Evolutionary conservation across 495 filamentous ascomycete species (phyloP).

Genomic region (Talaromyces wortmannii): DNA sequence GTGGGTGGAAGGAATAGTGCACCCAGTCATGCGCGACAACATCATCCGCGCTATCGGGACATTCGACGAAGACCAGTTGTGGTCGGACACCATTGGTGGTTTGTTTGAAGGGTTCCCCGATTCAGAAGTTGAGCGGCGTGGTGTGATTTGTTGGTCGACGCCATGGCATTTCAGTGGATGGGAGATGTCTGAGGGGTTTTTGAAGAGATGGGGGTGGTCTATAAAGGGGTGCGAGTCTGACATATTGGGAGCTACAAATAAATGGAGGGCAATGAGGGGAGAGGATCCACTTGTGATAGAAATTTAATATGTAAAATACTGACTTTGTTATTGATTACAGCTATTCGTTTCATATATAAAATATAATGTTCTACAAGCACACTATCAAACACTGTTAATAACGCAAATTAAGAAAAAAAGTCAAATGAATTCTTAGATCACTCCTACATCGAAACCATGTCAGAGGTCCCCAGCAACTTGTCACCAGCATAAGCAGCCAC

Average conservation of each 20-base stretch:
- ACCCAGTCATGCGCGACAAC: neutral
- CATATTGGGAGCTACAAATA: slow-evolving; percentile 32
- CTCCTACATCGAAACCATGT: no score
- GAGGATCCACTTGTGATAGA: slow-evolving; percentile 14
- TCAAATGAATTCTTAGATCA: no score
- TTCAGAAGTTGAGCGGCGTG: neutral
- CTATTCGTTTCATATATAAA: no score
- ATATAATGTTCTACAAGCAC: no score
- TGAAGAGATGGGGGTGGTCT: slow-evolving; percentile 37
- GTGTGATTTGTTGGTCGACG: slow-evolving; percentile 2
- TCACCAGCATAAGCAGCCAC: no score
- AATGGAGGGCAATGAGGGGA: slow-evolving; percentile 30
- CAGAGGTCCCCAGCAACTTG: no score
- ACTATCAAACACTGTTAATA: no score
- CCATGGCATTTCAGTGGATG: slow-evolving; percentile 12
- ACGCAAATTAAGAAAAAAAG: no score
- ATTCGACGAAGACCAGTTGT: slow-evolving; percentile 3
- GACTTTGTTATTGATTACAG: no score
- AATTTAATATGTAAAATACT: neutral
- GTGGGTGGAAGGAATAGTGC: slow-evolving; percentile 1
- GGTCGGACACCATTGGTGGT: slow-evolving; percentile 2
- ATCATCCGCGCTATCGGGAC: neutral
- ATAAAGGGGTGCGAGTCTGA: slow-evolving; percentile 19
- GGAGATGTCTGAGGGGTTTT: slow-evolving; percentile 40
- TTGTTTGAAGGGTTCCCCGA: slow-evolving; percentile 1